phyloP scores from a whole-genome alignment of 352 stramenopile species.

The Phytophthora ohioensis region DNA sequence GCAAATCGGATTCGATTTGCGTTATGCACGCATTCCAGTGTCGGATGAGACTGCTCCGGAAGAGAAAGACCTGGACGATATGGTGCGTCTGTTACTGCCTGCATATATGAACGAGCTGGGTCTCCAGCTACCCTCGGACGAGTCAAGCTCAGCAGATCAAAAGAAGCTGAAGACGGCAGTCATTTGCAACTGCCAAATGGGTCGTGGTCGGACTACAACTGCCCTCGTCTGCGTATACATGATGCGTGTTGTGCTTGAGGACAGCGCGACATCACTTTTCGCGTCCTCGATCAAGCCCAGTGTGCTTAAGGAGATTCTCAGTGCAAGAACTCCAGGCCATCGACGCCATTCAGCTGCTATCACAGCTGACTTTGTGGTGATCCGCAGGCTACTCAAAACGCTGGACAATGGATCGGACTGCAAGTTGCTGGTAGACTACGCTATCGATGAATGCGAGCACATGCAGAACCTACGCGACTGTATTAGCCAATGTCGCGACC shows the following conservation, averaged over 20 bases:
- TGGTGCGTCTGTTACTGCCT: slow-evolving; percentile 79
- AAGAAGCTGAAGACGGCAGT: slow-evolving; percentile 67
- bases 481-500: slow-evolving; percentile 80
- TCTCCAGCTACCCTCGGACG: slow-evolving; percentile 33
- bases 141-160: background rate
- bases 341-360: slow-evolving; percentile 64
- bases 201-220: slow-evolving; percentile 86
- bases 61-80: slow-evolving; percentile 91
- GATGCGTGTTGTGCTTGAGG: slow-evolving; percentile 78
- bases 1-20: slow-evolving; percentile 64
- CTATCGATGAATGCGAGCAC: slow-evolving; percentile 83
- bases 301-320: slow-evolving; percentile 39
- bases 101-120: slow-evolving; percentile 71
- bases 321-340: slow-evolving; percentile 20
- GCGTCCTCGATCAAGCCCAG: slow-evolving; percentile 19
- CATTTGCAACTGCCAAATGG: slow-evolving; percentile 94
- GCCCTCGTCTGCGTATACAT: slow-evolving; percentile 91
- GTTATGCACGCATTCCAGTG: slow-evolving; percentile 87
- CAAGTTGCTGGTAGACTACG: slow-evolving; percentile 77
- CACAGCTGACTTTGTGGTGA: slow-evolving; percentile 76
- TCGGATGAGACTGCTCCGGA: slow-evolving; percentile 92
- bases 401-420: slow-evolving; percentile 75
- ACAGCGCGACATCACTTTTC: slow-evolving; percentile 27
- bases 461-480: slow-evolving; percentile 89
- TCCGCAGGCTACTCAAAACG: slow-evolving; percentile 72